phyloP scores from a whole-genome alignment of 257 asterid genomes.

The Verbena officinalis region DNA sequence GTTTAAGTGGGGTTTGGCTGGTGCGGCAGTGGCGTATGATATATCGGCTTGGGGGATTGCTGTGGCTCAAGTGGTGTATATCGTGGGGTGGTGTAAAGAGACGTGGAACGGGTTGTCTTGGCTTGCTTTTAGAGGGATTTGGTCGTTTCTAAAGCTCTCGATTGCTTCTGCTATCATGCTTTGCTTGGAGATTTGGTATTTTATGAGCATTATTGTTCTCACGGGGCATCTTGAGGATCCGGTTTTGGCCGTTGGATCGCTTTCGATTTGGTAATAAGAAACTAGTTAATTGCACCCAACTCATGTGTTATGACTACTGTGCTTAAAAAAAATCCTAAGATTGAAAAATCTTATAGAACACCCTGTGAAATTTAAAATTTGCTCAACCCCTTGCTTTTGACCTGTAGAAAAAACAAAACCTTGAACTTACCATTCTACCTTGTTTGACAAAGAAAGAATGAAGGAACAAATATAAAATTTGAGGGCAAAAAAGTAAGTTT shows the following conservation, averaged over 20 bases:
- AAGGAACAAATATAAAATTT: too few relatives aligned
- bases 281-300: too few relatives aligned
- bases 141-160: constrained; percentile 74
- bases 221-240: constrained; percentile 93
- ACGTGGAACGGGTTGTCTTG: constrained; percentile 82
- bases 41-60: constrained; percentile 79
- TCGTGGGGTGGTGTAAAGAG: constrained; percentile 82
- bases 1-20: constrained; percentile 77
- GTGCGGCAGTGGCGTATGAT: constrained; percentile 93
- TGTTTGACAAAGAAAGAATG: too few relatives aligned
- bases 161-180: constrained; percentile 89
- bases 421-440: too few relatives aligned
- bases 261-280: constrained; percentile 94
- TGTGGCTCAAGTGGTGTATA: constrained; percentile 71
- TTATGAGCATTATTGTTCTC: constrained; percentile 92
- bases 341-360: too few relatives aligned
- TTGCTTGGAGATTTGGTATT: constrained; percentile 98
- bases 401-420: too few relatives aligned
- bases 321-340: too few relatives aligned
- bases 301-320: too few relatives aligned
- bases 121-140: constrained; percentile 76
- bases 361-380: too few relatives aligned
- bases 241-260: constrained; percentile 88
- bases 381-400: too few relatives aligned
- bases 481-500: too few relatives aligned